phyloP scores from a whole-genome alignment of 192 early-diverging fungal species.

The Umbelopsis sp. region DNA sequence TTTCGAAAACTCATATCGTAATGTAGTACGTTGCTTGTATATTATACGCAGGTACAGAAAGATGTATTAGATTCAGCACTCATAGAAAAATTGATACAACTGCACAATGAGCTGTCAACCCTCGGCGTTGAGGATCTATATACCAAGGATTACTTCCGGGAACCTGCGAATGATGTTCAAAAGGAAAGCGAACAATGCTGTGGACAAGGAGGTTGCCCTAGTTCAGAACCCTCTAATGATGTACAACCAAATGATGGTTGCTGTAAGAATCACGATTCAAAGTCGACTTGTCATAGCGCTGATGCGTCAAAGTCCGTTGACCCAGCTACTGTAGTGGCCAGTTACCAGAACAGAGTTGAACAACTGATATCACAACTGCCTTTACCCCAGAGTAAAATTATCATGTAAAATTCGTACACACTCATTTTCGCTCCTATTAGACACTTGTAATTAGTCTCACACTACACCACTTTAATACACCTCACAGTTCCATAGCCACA shows the following conservation, averaged over 20 bases:
- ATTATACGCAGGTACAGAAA: slow-evolving; percentile 3
- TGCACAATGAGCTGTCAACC: neutral
- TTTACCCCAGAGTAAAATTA: neutral
- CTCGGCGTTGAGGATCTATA: neutral
- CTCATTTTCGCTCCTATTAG: neutral
- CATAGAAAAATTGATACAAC: neutral
- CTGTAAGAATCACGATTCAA: neutral
- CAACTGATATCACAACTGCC: neutral
- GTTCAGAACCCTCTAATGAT: neutral
- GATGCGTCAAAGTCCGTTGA: neutral
- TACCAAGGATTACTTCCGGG: slow-evolving; percentile 1
- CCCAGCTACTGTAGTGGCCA: neutral
- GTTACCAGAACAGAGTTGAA: slow-evolving; percentile 4
- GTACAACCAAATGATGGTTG: neutral
- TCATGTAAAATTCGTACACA: neutral
- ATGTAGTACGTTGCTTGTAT: neutral
- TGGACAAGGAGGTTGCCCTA: neutral
- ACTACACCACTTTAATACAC: no score
- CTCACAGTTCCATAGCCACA: no score
- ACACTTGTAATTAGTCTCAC: neutral
- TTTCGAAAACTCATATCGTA: neutral
- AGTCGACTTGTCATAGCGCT: neutral
- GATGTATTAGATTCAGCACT: neutral
- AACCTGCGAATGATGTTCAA: neutral
- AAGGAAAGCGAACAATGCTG: neutral